Conservation (phyloP, 1,284 basidiomycete genomes). For the Apiotrichum gracile region DNA sequence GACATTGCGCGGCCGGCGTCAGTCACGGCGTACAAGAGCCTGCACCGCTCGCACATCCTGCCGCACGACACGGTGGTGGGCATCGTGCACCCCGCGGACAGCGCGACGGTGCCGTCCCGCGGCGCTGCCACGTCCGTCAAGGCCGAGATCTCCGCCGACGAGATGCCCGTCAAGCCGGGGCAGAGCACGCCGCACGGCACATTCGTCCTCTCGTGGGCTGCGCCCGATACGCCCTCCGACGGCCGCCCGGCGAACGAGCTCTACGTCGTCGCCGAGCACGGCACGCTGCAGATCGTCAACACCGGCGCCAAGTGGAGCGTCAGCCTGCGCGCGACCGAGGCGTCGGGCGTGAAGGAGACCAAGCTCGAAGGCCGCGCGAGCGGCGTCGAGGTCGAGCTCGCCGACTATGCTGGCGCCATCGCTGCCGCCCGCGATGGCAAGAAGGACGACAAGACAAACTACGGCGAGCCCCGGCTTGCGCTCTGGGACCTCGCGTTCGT, state of each 20-base stretch:
- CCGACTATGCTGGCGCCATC: conserved; percentile 57
- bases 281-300: conserved; percentile 50
- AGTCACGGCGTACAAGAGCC: conserved; percentile 60
- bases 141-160: conserved; percentile 6
- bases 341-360: conserved; percentile 49
- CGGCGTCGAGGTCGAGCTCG: conserved; percentile 60
- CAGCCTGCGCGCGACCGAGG: conserved; percentile 48
- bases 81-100: conserved; percentile 52
- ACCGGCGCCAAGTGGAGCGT: conserved; percentile 53
- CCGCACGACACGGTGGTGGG: conserved; percentile 65
- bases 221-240: conserved; percentile 25
- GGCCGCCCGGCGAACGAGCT: conserved; percentile 22
- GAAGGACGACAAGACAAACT: conserved; percentile 19
- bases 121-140: conserved; percentile 29
- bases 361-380: conserved; percentile 49
- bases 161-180: conserved; percentile 28
- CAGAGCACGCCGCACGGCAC: conserved; percentile 32
- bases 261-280: conserved; percentile 34
- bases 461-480: conserved; percentile 48
- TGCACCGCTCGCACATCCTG: conserved; percentile 62
- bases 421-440: conserved; percentile 46
- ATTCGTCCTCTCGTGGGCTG: conserved; percentile 35
- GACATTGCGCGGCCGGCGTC: conserved; percentile 45
- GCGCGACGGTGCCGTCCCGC: conserved; percentile 58
- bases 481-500: conserved; percentile 70